Evolutionary conservation across 768 basidiomycete genomes (phyloP).

Genomic region (Xerocomellus amylosporus): DNA sequence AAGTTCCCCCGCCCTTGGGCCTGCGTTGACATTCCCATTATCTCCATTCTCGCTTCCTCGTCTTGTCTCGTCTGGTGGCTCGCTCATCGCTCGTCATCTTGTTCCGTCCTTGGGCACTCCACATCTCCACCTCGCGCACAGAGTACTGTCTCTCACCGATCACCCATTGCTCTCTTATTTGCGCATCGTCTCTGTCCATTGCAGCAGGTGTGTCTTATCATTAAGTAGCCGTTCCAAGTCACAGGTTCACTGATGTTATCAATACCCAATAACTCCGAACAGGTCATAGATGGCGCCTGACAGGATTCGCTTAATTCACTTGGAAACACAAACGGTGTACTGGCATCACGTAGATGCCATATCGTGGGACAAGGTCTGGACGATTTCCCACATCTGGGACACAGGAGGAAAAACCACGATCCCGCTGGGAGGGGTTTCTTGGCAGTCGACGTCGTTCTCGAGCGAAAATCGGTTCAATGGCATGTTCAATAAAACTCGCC

Average conservation of each 20-base stretch:
- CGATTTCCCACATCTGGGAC: slow-evolving; percentile 12
- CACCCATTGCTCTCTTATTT: no score
- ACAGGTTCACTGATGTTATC: background rate
- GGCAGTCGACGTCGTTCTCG: slow-evolving; percentile 4
- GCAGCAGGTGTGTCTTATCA: background rate
- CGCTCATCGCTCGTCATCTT: background rate
- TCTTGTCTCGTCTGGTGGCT: no score
- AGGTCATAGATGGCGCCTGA: background rate
- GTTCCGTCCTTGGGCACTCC: background rate
- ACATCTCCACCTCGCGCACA: no score
- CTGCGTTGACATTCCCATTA: background rate
- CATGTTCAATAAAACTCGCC: background rate
- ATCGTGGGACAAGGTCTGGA: slow-evolving; percentile 6
- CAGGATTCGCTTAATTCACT: slow-evolving; percentile 1
- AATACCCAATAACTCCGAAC: background rate
- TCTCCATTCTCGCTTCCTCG: background rate
- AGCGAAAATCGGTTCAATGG: slow-evolving; percentile 3
- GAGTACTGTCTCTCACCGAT: background rate
- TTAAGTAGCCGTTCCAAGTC: background rate
- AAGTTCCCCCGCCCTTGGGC: background rate
- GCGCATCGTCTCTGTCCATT: background rate
- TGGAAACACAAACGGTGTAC: background rate
- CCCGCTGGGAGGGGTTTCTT: slow-evolving; percentile 1
- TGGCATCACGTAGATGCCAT: background rate
- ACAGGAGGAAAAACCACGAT: background rate